Percentiles rank a stretch among this genome's conserved stretches.
phyloP scores from a whole-genome alignment of 306 rosid genomes.

The Rosa multiflora region DNA sequence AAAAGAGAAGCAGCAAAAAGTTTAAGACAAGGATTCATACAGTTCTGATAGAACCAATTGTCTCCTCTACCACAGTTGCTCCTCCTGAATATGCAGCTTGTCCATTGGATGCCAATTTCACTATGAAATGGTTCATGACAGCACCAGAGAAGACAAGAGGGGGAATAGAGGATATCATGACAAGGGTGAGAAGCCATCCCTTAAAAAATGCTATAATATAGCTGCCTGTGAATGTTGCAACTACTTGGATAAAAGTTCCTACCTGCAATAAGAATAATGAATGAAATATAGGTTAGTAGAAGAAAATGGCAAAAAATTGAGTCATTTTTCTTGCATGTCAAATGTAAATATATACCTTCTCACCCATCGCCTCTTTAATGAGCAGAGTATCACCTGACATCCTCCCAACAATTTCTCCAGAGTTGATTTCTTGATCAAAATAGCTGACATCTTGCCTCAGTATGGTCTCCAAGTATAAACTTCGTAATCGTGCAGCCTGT shows the following conservation, averaged over 20 bases:
- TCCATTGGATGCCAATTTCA: slow-evolving; percentile 58
- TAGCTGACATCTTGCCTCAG: slow-evolving; percentile 77
- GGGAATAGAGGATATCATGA: slow-evolving; percentile 70
- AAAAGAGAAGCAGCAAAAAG: not conserved
- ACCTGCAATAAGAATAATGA: slow-evolving; percentile 43
- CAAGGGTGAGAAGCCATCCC: slow-evolving; percentile 81
- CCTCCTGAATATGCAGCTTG: slow-evolving; percentile 72
- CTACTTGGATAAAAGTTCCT: slow-evolving; percentile 64
- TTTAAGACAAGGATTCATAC: slow-evolving; percentile 36
- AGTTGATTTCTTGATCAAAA: slow-evolving; percentile 65
- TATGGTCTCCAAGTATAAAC: slow-evolving; percentile 72
- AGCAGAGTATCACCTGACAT: slow-evolving; percentile 85
- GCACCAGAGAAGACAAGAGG: slow-evolving; percentile 62
- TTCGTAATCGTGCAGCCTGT: slow-evolving; percentile 69
- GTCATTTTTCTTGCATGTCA: slow-evolving; percentile 2
- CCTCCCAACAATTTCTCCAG: slow-evolving; percentile 69
- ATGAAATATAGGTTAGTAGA: not conserved
- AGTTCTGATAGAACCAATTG: slow-evolving; percentile 77
- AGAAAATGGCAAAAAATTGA: not conserved
- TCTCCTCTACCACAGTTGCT: slow-evolving; percentile 71
- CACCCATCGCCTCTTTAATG: slow-evolving; percentile 85
- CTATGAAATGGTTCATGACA: slow-evolving; percentile 31
- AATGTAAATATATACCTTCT: slow-evolving; percentile 47
- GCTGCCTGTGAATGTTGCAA: slow-evolving; percentile 65
- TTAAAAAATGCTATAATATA: slow-evolving; percentile 58